A percentile compares a stretch with the other conserved stretches of the same genome.
Evolutionary conservation across 2,329 filamentous ascomycete genomes (phyloP).

Genomic region (Neospermospora avenae): DNA sequence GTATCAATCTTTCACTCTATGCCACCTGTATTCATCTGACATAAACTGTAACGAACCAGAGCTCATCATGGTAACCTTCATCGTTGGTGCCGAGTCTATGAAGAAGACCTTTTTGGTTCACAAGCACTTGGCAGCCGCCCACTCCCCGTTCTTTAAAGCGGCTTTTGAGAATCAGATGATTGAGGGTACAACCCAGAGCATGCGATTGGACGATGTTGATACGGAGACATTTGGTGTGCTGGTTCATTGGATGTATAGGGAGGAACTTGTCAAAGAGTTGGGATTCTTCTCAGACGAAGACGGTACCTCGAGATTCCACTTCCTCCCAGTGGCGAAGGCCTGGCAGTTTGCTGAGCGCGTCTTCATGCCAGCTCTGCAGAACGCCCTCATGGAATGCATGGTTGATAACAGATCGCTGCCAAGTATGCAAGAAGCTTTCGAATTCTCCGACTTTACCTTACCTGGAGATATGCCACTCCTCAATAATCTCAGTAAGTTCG

Average conservation of each 20-base stretch:
- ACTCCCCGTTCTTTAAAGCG: not conserved
- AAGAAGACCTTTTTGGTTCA: not conserved
- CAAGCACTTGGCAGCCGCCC: not conserved
- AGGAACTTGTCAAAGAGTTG: not conserved
- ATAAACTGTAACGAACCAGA: too few relatives aligned
- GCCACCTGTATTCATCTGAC: too few relatives aligned
- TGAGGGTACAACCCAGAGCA: not conserved
- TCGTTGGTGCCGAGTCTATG: not conserved
- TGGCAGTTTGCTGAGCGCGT: not conserved
- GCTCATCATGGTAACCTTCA: not conserved
- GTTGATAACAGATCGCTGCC: too few relatives aligned
- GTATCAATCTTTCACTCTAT: too few relatives aligned
- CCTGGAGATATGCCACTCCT: too few relatives aligned
- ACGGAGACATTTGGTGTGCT: not conserved
- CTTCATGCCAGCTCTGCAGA: not conserved
- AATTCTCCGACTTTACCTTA: too few relatives aligned
- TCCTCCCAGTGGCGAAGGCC: not conserved
- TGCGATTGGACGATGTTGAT: not conserved
- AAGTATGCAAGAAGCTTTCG: too few relatives aligned
- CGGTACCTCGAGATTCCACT: not conserved
- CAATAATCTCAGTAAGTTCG: too few relatives aligned
- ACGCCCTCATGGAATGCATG: not conserved
- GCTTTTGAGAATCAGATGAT: not conserved
- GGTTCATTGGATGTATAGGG: not conserved
- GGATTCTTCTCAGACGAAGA: not conserved